phyloP scores from a whole-genome alignment of 371 early-diverging fungal genomes.

The Actinomortierella ambigua region DNA sequence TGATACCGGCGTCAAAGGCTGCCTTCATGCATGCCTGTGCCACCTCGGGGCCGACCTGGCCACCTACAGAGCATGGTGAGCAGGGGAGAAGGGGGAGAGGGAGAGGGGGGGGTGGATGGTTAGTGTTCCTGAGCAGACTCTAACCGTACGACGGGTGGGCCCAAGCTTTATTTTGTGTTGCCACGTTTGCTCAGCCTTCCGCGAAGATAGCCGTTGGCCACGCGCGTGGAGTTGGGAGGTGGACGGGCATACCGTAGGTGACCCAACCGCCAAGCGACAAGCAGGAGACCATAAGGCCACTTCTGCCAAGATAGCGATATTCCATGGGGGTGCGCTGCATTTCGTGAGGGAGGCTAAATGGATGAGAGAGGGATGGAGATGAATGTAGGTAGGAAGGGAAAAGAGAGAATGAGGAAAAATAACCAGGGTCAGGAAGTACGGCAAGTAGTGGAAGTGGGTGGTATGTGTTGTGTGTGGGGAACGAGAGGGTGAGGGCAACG shows the following conservation, averaged over 20 bases:
- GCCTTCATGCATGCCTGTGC: slow-evolving; percentile 73
- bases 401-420: slow-evolving; percentile 1
- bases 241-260: slow-evolving; percentile 60
- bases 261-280: slow-evolving; percentile 64
- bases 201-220: no score
- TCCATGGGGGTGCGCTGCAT: slow-evolving; percentile 58
- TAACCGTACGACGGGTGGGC: no score
- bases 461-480: no score
- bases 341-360: background rate
- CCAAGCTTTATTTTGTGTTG: no score
- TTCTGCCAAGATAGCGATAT: slow-evolving; percentile 80
- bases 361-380: slow-evolving; percentile 3
- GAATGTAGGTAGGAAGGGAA: background rate
- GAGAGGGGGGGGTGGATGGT: background rate
- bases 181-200: no score
- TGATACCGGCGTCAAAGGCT: slow-evolving; percentile 79
- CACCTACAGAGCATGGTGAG: no score
- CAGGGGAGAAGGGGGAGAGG: background rate
- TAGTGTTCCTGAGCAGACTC: slow-evolving; percentile 24
- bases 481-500: no score
- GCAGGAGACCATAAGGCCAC: slow-evolving; percentile 79
- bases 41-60: slow-evolving; percentile 64
- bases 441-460: no score
- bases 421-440: no score
- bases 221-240: no score